Evolutionary conservation across 2,329 filamentous ascomycete genomes (phyloP).

Genomic region (Ceratocystis destructans): DNA sequence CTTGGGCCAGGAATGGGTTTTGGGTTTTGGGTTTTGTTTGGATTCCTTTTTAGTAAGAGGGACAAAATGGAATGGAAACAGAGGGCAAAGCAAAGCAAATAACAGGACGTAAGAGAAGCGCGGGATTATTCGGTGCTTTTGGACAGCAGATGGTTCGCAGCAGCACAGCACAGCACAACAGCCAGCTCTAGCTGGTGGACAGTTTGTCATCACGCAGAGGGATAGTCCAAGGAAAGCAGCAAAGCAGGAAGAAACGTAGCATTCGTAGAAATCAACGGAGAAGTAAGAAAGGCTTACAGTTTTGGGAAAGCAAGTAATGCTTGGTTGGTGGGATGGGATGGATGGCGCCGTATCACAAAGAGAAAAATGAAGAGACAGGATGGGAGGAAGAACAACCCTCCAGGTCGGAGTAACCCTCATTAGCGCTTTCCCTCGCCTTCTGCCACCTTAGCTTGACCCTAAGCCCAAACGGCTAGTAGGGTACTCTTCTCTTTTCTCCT

Average conservation of each 20-base stretch:
- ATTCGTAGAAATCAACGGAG: background rate
- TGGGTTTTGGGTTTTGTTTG: background rate
- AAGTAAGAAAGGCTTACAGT: background rate
- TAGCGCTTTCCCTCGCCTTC: background rate
- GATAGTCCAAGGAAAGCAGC: too few relatives aligned
- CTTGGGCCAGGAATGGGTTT: slow-evolving; percentile 1
- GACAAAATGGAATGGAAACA: background rate
- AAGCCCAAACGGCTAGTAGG: background rate
- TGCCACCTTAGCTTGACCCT: background rate
- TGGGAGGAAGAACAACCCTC: background rate
- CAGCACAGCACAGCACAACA: background rate
- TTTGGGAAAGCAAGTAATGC: background rate
- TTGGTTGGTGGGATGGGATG: background rate
- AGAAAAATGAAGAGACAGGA: background rate
- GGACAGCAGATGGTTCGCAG: background rate
- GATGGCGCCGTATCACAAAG: background rate
- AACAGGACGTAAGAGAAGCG: background rate
- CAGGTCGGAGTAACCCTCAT: background rate
- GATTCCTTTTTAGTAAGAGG: background rate
- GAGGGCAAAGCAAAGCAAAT: background rate
- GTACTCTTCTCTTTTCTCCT: background rate
- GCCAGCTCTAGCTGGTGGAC: too few relatives aligned
- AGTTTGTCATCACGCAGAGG: too few relatives aligned
- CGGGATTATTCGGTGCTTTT: background rate
- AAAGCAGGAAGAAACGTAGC: background rate